Evolutionary conservation across 2,329 filamentous ascomycete genomes (phyloP), one percentile per base, ranked within the genome.

Genomic region (Fusarium sp.): DNA sequence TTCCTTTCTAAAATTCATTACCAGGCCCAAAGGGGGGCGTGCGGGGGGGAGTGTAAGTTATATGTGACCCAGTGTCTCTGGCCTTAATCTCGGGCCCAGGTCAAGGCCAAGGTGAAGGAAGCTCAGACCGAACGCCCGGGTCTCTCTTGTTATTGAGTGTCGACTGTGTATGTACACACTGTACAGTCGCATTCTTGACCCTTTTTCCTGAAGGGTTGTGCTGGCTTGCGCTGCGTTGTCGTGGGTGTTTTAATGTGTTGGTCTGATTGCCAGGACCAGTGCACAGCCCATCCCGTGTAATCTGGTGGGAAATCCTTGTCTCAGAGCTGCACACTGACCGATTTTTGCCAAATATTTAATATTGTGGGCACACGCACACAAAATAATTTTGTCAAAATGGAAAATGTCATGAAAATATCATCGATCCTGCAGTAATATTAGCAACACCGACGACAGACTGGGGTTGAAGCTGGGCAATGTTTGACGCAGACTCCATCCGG

Each of bases 51-150:
- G 50, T 69, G 69, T 47, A 36, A 28, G 48, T 59, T 41, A 22
- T 35, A 39, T 35, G 77, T 69, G 73, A 70, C 73, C 76, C 71
- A 77, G 74, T 73, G 50, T 64, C 63, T 60, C 56, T 77, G 73
- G 74, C 74, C 76, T 75, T 78, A 78, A 78, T 78, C 75, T 78
- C 76, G 68, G 76, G 66, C 69, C 75, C 64, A 67, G 60, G 61
- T 59, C 64, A 58, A 61, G 57, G 39, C 42, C 58, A 78, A 78
- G 76, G 76, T 78, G 76, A 78, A 63, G 56, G 53, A 66, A 68
- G 69, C 72, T 72, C 72, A 78, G 76, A 78, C 76, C 76, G 76
- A 78, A 77, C 65, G 70, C 51, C 62, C 53, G 62, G 68, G 65
- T 74, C 63, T 72, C 35, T 41, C 55, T 28, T 38, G 32, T 51